A percentile compares a stretch with the other conserved stretches of the same genome.
These are phyloP conservation scores for Allium fistulosum DNA, from an alignment of 106 monocot species.

Conservation along the genomic window DNA sequence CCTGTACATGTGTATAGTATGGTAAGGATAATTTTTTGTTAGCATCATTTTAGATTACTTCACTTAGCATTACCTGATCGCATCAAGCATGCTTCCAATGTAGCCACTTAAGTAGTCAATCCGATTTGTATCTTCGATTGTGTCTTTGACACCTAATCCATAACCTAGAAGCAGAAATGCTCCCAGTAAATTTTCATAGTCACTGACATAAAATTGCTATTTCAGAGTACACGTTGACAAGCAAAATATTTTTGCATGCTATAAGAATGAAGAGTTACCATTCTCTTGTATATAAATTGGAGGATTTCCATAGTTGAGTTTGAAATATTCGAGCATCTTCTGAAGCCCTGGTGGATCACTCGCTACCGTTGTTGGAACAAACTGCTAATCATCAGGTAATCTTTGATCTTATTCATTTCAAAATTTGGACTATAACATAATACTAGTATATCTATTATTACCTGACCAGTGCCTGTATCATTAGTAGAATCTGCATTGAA, in stretches of 20 bases:
- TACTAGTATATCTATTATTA: neutral
- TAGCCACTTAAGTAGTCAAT: no score
- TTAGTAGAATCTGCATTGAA: neutral
- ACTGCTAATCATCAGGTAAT: slow-evolving; percentile 16
- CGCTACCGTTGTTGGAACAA: slow-evolving; percentile 2
- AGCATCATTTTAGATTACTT: neutral
- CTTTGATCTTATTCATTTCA: neutral
- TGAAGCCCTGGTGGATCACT: slow-evolving; percentile 41
- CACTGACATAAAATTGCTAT: no score
- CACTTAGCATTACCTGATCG: no score
- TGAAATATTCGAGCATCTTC: slow-evolving; percentile 31
- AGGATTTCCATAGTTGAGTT: slow-evolving; percentile 35
- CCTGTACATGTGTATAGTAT: slow-evolving; percentile 18
- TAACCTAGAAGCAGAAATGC: no score
- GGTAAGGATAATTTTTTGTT: neutral
- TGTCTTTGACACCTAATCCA: no score
- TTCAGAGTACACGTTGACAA: no score
- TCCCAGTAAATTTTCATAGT: no score
- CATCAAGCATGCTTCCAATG: no score
- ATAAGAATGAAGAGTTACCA: slow-evolving; percentile 25
- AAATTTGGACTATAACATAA: neutral
- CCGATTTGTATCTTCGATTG: no score
- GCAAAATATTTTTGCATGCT: no score
- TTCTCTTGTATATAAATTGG: slow-evolving; percentile 70
- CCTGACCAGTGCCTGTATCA: slow-evolving; percentile 2